A percentile compares a stretch with the other conserved stretches of the same genome.
Conservation (phyloP, 768 basidiomycete species). For the Strobilomyces confusus region DNA sequence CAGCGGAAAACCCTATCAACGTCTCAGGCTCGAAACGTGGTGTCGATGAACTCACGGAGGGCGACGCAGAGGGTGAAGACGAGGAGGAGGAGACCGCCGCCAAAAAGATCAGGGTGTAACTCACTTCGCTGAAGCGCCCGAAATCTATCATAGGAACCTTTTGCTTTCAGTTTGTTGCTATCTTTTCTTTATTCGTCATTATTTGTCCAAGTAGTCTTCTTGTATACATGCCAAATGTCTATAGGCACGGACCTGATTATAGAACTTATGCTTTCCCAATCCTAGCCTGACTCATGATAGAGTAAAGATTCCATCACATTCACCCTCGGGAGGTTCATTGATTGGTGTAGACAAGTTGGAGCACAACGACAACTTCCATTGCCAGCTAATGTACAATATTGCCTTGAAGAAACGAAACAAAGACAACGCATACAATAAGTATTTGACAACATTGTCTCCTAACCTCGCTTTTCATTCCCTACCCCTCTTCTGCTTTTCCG, state of each 20-base stretch:
- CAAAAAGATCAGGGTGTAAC: slow-evolving; percentile 29
- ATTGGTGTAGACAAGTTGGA: no score
- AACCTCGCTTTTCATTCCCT: no score
- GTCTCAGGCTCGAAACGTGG: slow-evolving; percentile 23
- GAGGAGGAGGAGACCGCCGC: neutral
- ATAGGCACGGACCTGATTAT: neutral
- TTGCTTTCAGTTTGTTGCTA: neutral
- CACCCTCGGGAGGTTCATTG: no score
- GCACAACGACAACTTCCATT: no score
- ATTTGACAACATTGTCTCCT: no score
- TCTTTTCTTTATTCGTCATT: slow-evolving; percentile 17
- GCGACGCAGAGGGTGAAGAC: slow-evolving; percentile 5
- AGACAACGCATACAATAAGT: no score
- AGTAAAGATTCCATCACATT: no score
- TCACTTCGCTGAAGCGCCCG: neutral
- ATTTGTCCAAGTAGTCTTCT: slow-evolving; percentile 3
- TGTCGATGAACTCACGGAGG: slow-evolving; percentile 20
- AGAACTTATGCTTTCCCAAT: no score
- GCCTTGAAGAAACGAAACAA: neutral
- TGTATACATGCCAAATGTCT: neutral
- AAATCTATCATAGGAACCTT: neutral
- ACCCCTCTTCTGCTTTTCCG: slow-evolving; percentile 38
- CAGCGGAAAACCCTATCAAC: slow-evolving; percentile 10
- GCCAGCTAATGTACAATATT: no score
- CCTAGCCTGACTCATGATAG: no score